Conservation (phyloP, 176 grass and related monocot genomes). For the Lolium rigidum region DNA sequence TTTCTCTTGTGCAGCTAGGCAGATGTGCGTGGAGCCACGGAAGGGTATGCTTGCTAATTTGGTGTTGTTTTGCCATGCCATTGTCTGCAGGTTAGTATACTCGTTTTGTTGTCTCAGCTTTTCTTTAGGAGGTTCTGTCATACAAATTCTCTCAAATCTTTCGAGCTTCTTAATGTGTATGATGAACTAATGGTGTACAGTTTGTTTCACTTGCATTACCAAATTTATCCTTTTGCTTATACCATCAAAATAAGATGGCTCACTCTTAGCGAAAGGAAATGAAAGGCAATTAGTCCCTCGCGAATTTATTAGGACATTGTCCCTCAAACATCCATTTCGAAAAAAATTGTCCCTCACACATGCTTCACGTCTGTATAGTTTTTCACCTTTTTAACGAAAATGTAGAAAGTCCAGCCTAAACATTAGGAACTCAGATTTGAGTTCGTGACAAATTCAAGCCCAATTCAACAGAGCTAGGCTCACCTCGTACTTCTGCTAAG, state of each 20-base stretch:
- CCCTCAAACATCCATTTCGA: too few species aligned
- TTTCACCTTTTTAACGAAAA: not conserved
- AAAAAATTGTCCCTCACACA: not conserved
- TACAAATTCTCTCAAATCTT: not conserved
- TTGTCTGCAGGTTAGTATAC: not conserved
- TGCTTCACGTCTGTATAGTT: not conserved
- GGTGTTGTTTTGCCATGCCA: not conserved
- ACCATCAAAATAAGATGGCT: not conserved
- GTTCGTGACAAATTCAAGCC: not conserved
- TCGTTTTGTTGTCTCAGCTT: not conserved
- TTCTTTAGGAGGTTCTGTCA: not conserved
- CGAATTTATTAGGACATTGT: too few species aligned
- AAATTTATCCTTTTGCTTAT: not conserved
- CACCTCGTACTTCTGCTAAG: not conserved
- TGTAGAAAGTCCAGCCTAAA: not conserved
- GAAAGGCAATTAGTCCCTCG: not conserved
- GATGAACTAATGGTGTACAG: not conserved
- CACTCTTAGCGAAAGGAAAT: not conserved
- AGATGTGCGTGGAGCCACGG: not conserved
- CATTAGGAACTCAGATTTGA: not conserved
- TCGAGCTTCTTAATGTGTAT: not conserved
- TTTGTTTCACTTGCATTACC: not conserved
- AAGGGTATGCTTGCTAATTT: conserved; percentile 7
- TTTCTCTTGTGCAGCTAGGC: not conserved
- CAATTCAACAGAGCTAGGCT: not conserved